Evolutionary conservation across 2,329 filamentous ascomycete genomes (phyloP), one percentile per base, ranked within the genome.

Genomic region (Curvularia hawaiiensis): DNA sequence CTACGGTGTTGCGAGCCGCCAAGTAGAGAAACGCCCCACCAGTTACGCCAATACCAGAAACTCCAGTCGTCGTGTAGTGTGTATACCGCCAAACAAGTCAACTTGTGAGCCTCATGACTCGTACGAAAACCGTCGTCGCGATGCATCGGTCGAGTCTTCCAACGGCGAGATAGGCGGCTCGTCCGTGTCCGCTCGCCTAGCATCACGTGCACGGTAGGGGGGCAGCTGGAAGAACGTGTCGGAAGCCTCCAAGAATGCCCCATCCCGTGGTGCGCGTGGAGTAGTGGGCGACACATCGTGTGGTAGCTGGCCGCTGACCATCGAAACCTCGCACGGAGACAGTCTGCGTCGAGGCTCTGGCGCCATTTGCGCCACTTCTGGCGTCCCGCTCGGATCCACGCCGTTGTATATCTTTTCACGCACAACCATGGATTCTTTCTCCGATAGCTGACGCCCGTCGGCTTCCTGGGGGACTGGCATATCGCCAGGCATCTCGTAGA

Each of bases 401-500:
- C 80, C 80, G 48, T 82, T 82, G 65, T 80, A 79, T 47, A 76
- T 68, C 56, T 70, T 69, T 65, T 82, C 80, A 18, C 80, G 74
- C 20, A 76, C 71, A 56, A 77, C 70, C 70, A 82, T 77, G 35
- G 78, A 76, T 56, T 83, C 79, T 61, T 83, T 83, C 66, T 82
- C 80, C 20, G 75, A 77, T 35, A 82, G 67, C 57, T 79, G 73
- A 18, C 76, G 77, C 30, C 80, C 79, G 49, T 77, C 80, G 46
- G 80, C 80, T 68, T 82, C 79, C 58, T 80, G 82, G 52, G 81
- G 79, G 41, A 79, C 78, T 16, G 82, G 82, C 70, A 86, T 82
- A 10, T 84, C 83, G 2, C 85, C 84, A 0, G 82, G 81, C 69
- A 82, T 85, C 44, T 81, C 84, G 52, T 75, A 80, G 9, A 83